Evolutionary conservation across 805 yeast genomes (phyloP).

Genomic region (Candida endomychidarum): DNA sequence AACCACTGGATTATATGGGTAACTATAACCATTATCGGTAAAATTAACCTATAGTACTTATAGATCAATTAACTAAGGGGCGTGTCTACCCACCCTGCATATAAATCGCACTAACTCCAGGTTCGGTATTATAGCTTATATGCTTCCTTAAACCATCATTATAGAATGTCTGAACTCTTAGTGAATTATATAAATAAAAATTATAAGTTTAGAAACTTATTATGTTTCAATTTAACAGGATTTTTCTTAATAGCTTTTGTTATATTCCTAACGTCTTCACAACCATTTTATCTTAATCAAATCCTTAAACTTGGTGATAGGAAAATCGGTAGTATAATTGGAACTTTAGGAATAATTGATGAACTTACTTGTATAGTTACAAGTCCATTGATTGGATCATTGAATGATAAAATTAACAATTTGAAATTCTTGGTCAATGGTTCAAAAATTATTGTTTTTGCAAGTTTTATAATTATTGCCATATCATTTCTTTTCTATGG

Average conservation of each 20-base stretch:
- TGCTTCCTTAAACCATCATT: neutral
- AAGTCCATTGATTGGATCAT: constrained; percentile 64
- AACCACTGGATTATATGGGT: too few relatives aligned
- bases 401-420: constrained; percentile 51
- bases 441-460: constrained; percentile 49
- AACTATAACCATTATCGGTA: too few relatives aligned
- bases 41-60: too few relatives aligned
- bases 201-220: constrained; percentile 22
- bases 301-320: constrained; percentile 26
- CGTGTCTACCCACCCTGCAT: too few relatives aligned
- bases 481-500: constrained; percentile 51
- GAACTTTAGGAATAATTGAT: constrained; percentile 50
- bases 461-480: constrained; percentile 51
- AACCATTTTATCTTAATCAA: constrained; percentile 38
- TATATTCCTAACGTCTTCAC: constrained; percentile 40
- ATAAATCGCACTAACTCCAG: neutral
- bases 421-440: constrained; percentile 36
- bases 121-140: neutral
- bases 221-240: constrained; percentile 36
- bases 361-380: constrained; percentile 53
- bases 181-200: constrained; percentile 3
- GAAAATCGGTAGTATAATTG: constrained; percentile 34
- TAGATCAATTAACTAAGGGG: too few relatives aligned
- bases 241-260: constrained; percentile 39
- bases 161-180: neutral